phyloP scores from a whole-genome alignment of 371 early-diverging fungal species.

The Apophysomyces ossiformis region DNA sequence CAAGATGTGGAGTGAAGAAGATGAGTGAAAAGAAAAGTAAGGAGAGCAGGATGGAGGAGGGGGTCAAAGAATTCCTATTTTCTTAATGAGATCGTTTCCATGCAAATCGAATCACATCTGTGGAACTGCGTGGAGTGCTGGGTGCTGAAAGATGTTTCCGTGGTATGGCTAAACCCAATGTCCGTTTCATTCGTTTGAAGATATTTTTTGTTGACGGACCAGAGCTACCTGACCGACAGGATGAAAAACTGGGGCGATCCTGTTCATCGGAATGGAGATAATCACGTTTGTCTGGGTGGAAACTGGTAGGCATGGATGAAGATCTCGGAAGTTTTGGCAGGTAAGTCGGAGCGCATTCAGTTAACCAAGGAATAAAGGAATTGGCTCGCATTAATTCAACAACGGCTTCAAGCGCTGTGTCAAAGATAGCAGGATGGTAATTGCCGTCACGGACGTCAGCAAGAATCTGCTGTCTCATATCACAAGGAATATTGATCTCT shows the following conservation, averaged over 20 bases:
- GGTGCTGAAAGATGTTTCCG: neutral
- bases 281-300: neutral
- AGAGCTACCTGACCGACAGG: neutral
- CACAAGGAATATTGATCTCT: slow-evolving; percentile 58
- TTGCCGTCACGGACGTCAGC: slow-evolving; percentile 26
- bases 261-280: neutral
- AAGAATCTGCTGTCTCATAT: slow-evolving; percentile 47
- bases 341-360: slow-evolving; percentile 11
- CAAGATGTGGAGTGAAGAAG: neutral
- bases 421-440: slow-evolving; percentile 37
- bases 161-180: slow-evolving; percentile 1
- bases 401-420: slow-evolving; percentile 41
- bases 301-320: slow-evolving; percentile 3
- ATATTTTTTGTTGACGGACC: neutral
- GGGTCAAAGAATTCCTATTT: neutral
- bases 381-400: slow-evolving; percentile 54
- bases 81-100: neutral
- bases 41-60: neutral
- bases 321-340: slow-evolving; percentile 6
- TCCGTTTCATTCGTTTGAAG: slow-evolving; percentile 7
- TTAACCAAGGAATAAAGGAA: slow-evolving; percentile 49
- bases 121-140: neutral
- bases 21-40: neutral
- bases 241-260: slow-evolving; percentile 1
- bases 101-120: slow-evolving; percentile 1